Evolutionary conservation across 257 asterid species (phyloP), one percentile per base, ranked within the genome.

Genomic region (Solanum habrochaites): DNA sequence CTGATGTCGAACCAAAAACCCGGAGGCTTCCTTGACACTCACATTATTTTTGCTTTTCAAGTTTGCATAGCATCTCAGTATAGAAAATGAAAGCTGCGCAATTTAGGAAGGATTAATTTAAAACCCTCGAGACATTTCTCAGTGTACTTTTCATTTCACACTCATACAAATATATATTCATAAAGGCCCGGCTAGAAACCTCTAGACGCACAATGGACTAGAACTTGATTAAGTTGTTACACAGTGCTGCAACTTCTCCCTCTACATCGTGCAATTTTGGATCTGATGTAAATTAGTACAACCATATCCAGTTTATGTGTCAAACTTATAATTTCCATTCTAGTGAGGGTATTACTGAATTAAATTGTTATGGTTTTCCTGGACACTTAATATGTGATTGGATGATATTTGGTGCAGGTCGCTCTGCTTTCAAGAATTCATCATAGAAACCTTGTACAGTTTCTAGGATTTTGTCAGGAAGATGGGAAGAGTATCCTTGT

Each of bases 371-470:
- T 71, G 49, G 56, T 84, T 77, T 47, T 32, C 88, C 18, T 21
- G 11, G 84, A 45, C 21, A 14, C 64, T 78, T 27, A 45, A 42
- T n/a, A 75, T 42, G 62, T 75, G 37, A 75, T 27, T 45, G 15
- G 40, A 45, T 87, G 71, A n/a, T 85, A 20, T 74, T 60, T 80
- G 77, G 83, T 72, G 39, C 93, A 97, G 99, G 99, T 97, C 72
- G 93, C 99, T 90, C 98, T 96, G 89, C 99, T 97, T 85, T 97
- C 99, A 86, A 93, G 99, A 89, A 97, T 97, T 91, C 99, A 97
- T 91, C 99, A 97, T 89, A 91, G 99, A 86, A 97, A 97, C 91
- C 94, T 97, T 43, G 97, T 97, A 67, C 98, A 97, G 91, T 97
- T 96, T 91, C 93, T 96, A 70, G 99, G 99, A 88, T 97, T 93